Evolutionary conservation across 257 asterid genomes (phyloP).

Genomic region (Jacaranda copaia): DNA sequence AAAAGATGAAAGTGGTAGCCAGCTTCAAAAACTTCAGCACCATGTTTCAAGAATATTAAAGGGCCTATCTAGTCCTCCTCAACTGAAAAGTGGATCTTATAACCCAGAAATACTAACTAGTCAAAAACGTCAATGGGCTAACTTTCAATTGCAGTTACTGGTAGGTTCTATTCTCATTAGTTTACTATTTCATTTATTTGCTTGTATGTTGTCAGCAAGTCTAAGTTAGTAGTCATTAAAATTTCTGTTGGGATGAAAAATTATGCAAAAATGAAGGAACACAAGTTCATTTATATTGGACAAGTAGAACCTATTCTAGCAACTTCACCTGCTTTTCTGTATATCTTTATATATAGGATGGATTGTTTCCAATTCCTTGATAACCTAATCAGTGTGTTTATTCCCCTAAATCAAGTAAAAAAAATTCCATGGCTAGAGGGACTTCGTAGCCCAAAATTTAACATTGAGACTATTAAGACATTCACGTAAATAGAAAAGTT

Average conservation of each 20-base stretch:
- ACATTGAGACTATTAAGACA: background rate
- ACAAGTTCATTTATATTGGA: slow-evolving; percentile 12
- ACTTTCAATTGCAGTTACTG: slow-evolving; percentile 90
- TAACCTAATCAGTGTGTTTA: background rate
- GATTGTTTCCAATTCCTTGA: slow-evolving; percentile 6
- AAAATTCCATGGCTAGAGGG: background rate
- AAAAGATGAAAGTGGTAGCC: slow-evolving; percentile 85
- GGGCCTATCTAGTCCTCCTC: slow-evolving; percentile 89
- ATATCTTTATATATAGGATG: background rate
- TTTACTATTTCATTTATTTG: slow-evolving; percentile 19
- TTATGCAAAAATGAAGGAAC: slow-evolving; percentile 14
- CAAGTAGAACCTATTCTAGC: slow-evolving; percentile 4
- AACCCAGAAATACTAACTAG: slow-evolving; percentile 96
- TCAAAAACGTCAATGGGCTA: slow-evolving; percentile 99
- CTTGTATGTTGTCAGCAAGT: background rate
- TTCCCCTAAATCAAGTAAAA: background rate
- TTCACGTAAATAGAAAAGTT: slow-evolving; percentile 2
- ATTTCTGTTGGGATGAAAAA: slow-evolving; percentile 19
- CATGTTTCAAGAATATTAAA: slow-evolving; percentile 85
- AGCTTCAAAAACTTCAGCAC: slow-evolving; percentile 76
- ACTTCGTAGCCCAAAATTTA: slow-evolving; percentile 1
- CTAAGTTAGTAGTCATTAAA: background rate
- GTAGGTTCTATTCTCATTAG: slow-evolving; percentile 56
- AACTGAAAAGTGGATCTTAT: slow-evolving; percentile 73
- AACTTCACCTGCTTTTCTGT: background rate